These are phyloP conservation scores for Debaryomyces prosopidis DNA, from an alignment of 805 yeast species.

Conservation along the genomic window DNA sequence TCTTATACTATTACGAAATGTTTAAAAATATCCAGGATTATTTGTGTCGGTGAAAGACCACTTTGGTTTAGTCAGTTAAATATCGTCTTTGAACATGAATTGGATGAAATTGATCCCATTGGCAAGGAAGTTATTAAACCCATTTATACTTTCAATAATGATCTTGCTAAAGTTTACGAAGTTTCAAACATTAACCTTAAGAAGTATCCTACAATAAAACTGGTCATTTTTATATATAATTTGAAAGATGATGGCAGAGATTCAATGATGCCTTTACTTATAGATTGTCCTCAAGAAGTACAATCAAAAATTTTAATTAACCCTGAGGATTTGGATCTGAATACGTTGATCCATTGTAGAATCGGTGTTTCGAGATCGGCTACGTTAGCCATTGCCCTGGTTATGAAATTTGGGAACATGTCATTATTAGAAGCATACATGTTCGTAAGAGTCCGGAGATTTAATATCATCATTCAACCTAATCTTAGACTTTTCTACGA, in stretches of 20 bases:
- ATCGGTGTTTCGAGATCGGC: slow-evolving; percentile 47
- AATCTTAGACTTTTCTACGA: slow-evolving; percentile 40
- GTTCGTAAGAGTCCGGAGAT: slow-evolving; percentile 37
- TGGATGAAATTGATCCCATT: background rate
- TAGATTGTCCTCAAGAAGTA: slow-evolving; percentile 28
- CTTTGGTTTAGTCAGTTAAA: slow-evolving; percentile 24
- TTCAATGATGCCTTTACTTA: slow-evolving; percentile 27
- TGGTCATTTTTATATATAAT: slow-evolving; percentile 30
- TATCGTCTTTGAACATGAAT: slow-evolving; percentile 15
- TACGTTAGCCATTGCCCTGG: slow-evolving; percentile 37
- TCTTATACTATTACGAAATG: slow-evolving; percentile 27
- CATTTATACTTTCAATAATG: slow-evolving; percentile 19
- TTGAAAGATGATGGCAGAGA: slow-evolving; percentile 42
- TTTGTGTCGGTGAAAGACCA: slow-evolving; percentile 40
- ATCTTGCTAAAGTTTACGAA: slow-evolving; percentile 16
- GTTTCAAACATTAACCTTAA: slow-evolving; percentile 11
- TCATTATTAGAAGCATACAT: slow-evolving; percentile 36
- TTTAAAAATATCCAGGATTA: slow-evolving; percentile 23
- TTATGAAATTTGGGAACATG: slow-evolving; percentile 33
- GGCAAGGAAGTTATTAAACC: slow-evolving; percentile 11
- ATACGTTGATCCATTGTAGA: slow-evolving; percentile 37
- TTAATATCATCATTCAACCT: slow-evolving; percentile 44
- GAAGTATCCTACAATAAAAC: slow-evolving; percentile 11
- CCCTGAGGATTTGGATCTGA: slow-evolving; percentile 10
- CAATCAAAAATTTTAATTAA: slow-evolving; percentile 27